These are phyloP conservation scores for Colletotrichum lentis DNA, from an alignment of 2,329 filamentous ascomycete genomes.

Conservation along the genomic window DNA sequence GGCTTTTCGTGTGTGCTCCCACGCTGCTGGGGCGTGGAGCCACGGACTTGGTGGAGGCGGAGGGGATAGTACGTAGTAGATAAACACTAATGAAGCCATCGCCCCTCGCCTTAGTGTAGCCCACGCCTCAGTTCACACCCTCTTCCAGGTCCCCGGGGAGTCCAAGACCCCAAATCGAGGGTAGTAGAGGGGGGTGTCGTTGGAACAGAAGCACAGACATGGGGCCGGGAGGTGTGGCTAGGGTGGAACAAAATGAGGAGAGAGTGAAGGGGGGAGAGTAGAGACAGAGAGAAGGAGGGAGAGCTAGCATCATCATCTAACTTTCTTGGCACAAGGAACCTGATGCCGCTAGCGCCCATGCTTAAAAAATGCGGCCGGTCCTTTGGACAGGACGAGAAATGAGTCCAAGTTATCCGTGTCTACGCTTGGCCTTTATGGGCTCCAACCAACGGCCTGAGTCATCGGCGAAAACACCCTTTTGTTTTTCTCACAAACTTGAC, in stretches of 20 bases:
- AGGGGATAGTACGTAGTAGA: not conserved
- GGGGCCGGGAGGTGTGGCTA: conserved; percentile 21
- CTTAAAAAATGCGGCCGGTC: conserved; percentile 25
- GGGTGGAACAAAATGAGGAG: conserved; percentile 5
- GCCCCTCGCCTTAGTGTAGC: conserved; percentile 22
- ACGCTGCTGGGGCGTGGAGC: conserved; percentile 35
- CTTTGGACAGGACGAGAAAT: conserved; percentile 36
- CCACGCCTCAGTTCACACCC: conserved; percentile 18
- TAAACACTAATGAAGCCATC: conserved; percentile 5
- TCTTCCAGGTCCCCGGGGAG: conserved; percentile 16
- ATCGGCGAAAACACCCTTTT: no score
- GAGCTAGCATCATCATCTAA: conserved; percentile 29
- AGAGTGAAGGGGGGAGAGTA: no score
- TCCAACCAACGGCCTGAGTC: no score
- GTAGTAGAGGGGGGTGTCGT: conserved; percentile 5
- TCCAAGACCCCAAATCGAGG: not conserved
- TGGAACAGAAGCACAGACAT: conserved; percentile 35
- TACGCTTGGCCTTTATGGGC: no score
- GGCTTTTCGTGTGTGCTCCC: conserved; percentile 25
- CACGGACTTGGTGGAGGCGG: conserved; percentile 18
- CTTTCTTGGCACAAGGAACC: conserved; percentile 34
- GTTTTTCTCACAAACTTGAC: no score
- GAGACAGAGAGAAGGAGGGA: not conserved
- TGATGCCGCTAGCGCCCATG: conserved; percentile 35
- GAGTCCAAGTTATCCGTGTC: conserved; percentile 20